Base-by-base conservation (phyloP, 2,329 filamentous ascomycete genomes). In the Colletotrichum sp. region DNA sequence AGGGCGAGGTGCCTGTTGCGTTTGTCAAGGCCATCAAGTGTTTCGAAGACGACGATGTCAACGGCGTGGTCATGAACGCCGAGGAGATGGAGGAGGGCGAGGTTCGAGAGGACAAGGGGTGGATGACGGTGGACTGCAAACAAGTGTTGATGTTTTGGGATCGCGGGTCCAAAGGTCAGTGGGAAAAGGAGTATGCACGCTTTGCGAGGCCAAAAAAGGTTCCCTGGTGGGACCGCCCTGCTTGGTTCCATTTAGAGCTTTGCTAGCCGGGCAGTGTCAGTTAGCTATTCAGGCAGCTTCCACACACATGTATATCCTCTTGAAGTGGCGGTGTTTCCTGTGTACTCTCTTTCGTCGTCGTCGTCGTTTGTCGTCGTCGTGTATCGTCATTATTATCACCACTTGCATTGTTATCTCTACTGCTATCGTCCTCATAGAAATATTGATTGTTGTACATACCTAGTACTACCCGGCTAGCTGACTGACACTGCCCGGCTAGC, bases 31-130 rank as follows among this genome's bases (percentile, higher is more conserved):
- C 43, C n/a, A 52, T 52, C 12, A 52, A 2, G 43, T 52, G 43
- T 52, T 52, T 13, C 12, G n/a, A 52, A 52, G n/a, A 22, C n/a
- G n/a, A 22, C 43, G 43, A 52, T 1, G 43, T n/a, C 10, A n/a
- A 48, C n/a, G 39, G 39, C 9, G 39, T 7, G 1, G 2, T n/a
- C 1, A 48, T 48, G 0, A 48, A 48, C 39, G 39, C 3, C 0
- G 5, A 7, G 6, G 39, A 8, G 43, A 22, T 22, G 10, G 43
- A 25, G 10, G 43, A 22, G 4, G 43, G n/a, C n/a, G 43, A 52
- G 43, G 22, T 52, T 22, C 43, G 43, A 13, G 43, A 52, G 43
- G 43, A 52, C 43, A 52, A 52, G 43, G 43, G 12, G 0, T 52
- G 43, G 43, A 52, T 52, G 43, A 10, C 2, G n/a, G 43, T 52